Conservation (phyloP, 208 protist genomes). For the Leishmania turanica region DNA sequence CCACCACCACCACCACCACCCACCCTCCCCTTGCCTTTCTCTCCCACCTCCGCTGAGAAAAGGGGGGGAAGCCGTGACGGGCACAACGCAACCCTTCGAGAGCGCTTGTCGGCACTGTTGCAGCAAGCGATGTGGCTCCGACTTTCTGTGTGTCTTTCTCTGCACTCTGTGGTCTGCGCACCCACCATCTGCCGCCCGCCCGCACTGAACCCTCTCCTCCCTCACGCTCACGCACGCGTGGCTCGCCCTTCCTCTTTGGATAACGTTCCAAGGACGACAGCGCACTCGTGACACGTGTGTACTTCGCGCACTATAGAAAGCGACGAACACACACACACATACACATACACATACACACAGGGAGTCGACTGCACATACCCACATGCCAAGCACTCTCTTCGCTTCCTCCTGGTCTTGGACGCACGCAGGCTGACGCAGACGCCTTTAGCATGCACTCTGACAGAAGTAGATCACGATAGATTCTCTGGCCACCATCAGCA, state of each 20-base stretch:
- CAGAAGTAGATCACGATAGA: neutral
- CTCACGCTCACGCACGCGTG: conserved; percentile 11
- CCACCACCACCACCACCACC: no score
- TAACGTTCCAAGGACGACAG: neutral
- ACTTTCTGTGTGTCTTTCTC: neutral
- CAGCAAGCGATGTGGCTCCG: neutral
- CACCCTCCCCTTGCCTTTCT: neutral
- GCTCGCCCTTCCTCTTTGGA: neutral
- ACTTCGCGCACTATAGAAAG: neutral
- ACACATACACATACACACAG: neutral
- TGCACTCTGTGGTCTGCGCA: neutral
- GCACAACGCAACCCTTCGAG: neutral
- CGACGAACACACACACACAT: neutral
- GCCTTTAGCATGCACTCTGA: neutral
- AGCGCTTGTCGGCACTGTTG: neutral
- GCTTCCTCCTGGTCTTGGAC: neutral
- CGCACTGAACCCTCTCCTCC: neutral
- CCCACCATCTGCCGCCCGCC: neutral
- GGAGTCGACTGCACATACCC: neutral
- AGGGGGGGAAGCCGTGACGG: neutral
- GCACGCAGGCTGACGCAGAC: neutral
- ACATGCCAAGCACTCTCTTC: neutral
- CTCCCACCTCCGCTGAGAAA: neutral
- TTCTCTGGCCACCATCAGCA: neutral
- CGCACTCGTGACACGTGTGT: neutral